A percentile compares a stretch with the other conserved stretches of the same genome.
Evolutionary conservation across 1,284 basidiomycete genomes (phyloP).

Genomic region (Vanrija humicola): DNA sequence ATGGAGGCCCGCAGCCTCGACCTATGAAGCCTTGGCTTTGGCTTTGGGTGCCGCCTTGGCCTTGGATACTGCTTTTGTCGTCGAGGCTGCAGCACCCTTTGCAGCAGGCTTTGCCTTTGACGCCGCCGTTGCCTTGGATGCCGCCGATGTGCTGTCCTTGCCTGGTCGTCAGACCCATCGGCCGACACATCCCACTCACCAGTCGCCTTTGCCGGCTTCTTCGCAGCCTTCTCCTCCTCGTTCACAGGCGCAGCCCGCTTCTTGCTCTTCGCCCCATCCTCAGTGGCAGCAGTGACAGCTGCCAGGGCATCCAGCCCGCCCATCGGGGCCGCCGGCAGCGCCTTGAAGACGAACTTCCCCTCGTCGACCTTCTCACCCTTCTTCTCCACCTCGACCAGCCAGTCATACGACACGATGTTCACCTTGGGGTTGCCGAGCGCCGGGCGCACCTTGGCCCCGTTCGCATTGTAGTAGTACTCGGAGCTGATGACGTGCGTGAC

Average conservation of each 20-base stretch:
- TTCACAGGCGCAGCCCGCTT: constrained; percentile 6
- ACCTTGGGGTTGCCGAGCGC: not conserved
- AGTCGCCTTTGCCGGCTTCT: too few species aligned
- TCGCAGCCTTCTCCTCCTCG: not conserved
- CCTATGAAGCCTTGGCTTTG: too few species aligned
- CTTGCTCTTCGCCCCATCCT: constrained; percentile 2
- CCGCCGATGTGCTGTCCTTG: too few species aligned
- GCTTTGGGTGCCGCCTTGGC: too few species aligned
- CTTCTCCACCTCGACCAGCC: constrained; percentile 13
- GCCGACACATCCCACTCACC: too few species aligned
- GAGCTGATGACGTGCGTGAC: constrained; percentile 15
- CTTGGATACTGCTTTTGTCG: too few species aligned
- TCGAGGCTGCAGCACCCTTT: too few species aligned
- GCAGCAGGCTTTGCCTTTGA: too few species aligned
- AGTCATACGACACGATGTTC: constrained; percentile 6
- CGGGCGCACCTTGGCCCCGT: constrained; percentile 10
- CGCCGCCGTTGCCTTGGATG: too few species aligned
- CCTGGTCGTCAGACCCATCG: too few species aligned
- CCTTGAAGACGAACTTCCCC: constrained; percentile 1
- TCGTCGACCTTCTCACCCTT: constrained; percentile 1
- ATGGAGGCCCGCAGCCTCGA: too few species aligned
- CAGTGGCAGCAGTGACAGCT: not conserved
- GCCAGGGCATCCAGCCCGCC: not conserved
- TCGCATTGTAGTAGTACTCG: constrained; percentile 10
- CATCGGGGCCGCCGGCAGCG: not conserved